Base-by-base conservation (phyloP, 257 asterid genomes). In the Pogostemon cablin region DNA sequence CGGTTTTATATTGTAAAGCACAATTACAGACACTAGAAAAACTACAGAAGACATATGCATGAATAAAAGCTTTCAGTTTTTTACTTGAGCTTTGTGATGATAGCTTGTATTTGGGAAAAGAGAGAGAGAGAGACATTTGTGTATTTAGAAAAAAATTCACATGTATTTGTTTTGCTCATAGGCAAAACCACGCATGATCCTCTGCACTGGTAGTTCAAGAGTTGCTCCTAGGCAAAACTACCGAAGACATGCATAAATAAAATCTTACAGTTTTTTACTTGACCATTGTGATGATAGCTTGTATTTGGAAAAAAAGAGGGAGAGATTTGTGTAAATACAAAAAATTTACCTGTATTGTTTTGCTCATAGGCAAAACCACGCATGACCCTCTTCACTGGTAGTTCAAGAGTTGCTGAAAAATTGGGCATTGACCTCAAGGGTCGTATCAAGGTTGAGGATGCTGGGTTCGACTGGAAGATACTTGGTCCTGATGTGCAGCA, bases 401-500 rank as follows among this genome's bases (percentile, higher is more conserved):
- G 98, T 76, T 88, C 98, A 6, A 89, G 87, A 77, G 90, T 95
- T 40, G 98, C 99, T 7, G 99, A 95, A 72, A 95, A 91, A 78
- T 78, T 95, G 74, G 95, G 95, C 41, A 76, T 75, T 50, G 99
- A 95, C 83, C 79, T 95, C 55, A 83, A 82, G 25, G 99, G 99
- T 12, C 89, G 92, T 62, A 57, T 95, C 79, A 91, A 82, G 74
- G 74, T 95, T 44, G 98, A 95, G 82, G 99, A 95, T 84, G 98
- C 97, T 65, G 99, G 99, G 43, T 95, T 95, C 35, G 97, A 95
- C 69, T 95, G 99, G 99, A 95, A 95, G 86, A 80, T 95, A 77
- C 96, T 95, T 65, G 98, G 99, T 43, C 99, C 98, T 4, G 98
- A 95, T 74, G 98, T 95, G 44, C 86, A 85, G 4, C 90, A 91